Base-by-base conservation (phyloP, 495 filamentous ascomycete species). In the Aspergillus indologenus region DNA sequence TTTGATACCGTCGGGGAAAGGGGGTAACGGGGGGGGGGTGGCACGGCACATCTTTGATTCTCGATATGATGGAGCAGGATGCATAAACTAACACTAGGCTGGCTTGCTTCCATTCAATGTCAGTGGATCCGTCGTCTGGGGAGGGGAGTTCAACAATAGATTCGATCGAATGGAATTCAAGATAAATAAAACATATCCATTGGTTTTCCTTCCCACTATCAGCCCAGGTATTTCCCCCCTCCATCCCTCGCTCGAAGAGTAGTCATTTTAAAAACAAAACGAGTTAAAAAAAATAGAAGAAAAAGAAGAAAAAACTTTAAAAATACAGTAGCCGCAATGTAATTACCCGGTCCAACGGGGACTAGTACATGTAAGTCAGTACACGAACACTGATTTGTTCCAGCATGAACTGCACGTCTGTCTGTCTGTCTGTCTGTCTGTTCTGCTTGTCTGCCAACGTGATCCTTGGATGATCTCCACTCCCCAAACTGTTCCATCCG, bases 271-370 rank as follows among this genome's bases (percentile, higher is more conserved):
- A 52, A 45, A 44, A 60, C n/a, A 46, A 61, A 62, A 56, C 26
- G 52, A 64, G 55, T 29, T 56, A 51, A 47, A 40, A 54, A 54
- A 64, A 54, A 55, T 54, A 62, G 43, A 34, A 66, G 43, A 57
- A 48, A 50, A 58, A 57, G 56, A 42, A 62, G 58, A 43, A 58
- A 34, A 60, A 56, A 55, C 44, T 24, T 52, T 45, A 49, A 54
- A 56, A 40, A 11, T 49, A 57, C 24, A 45, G 46, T 19, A 46
- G 48, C 51, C 43, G 48, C 45, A 31, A 54, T 56, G 34, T 63
- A 65, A 70, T 67, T 70, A 69, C 63, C 68, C 65, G 65, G 65
- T 68, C 57, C 60, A 68, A 65, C 65, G 64, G 61, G 56, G 58
- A 42, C 34, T 51, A 42, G 40, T 52, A 44, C 49, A 19, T 53